A percentile compares a stretch with the other conserved stretches of the same genome.
Evolutionary conservation across 768 basidiomycete genomes (phyloP).

Genomic region (Boletellus ananas): DNA sequence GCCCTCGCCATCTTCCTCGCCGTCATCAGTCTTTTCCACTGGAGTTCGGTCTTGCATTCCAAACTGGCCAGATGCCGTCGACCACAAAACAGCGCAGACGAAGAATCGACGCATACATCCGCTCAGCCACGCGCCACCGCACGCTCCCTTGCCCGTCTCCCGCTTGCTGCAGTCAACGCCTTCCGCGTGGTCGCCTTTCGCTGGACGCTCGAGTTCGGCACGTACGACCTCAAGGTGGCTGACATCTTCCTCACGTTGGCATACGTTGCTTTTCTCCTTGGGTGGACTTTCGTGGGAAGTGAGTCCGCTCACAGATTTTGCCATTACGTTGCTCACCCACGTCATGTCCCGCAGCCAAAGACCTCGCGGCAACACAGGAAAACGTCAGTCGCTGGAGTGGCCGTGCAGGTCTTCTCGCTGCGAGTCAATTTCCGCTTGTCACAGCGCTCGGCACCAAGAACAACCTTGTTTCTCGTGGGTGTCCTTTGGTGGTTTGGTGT

Average conservation of each 20-base stretch:
- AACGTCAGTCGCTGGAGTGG: slow-evolving; percentile 25
- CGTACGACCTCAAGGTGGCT: slow-evolving; percentile 35
- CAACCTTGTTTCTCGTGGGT: slow-evolving; percentile 40
- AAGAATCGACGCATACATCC: slow-evolving; percentile 13
- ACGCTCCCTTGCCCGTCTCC: slow-evolving; percentile 38
- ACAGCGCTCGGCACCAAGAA: slow-evolving; percentile 48
- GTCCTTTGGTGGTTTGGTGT: no score
- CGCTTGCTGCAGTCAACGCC: slow-evolving; percentile 36
- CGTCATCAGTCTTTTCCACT: slow-evolving; percentile 23
- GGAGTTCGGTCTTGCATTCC: slow-evolving; percentile 23
- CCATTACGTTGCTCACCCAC: background rate
- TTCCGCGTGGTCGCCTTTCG: slow-evolving; percentile 52
- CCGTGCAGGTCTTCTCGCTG: slow-evolving; percentile 31
- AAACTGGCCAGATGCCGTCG: slow-evolving; percentile 10
- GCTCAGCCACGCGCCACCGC: slow-evolving; percentile 11
- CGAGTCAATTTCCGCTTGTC: slow-evolving; percentile 40
- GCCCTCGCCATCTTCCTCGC: slow-evolving; percentile 11
- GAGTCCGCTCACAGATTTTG: slow-evolving; percentile 17
- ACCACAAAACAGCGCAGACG: slow-evolving; percentile 1
- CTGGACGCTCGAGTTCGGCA: slow-evolving; percentile 43
- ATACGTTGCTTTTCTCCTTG: slow-evolving; percentile 45
- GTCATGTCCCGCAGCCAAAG: background rate
- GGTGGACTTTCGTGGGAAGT: slow-evolving; percentile 46
- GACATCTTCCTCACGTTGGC: slow-evolving; percentile 45
- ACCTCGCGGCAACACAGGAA: background rate